Evolutionary conservation across 495 filamentous ascomycete species (phyloP).

Genomic region (Lepidopterella palustris): DNA sequence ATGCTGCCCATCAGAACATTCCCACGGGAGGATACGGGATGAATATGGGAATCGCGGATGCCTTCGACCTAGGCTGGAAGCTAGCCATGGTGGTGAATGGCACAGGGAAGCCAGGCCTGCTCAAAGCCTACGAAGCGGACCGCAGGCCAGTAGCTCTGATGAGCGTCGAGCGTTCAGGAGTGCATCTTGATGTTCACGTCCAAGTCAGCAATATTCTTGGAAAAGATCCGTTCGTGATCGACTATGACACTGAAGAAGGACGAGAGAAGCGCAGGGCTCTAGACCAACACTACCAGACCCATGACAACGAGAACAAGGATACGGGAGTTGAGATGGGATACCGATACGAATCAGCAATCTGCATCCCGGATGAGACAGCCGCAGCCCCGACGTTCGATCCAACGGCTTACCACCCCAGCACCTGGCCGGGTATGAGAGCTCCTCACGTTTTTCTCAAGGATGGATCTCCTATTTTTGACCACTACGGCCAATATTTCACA

Average conservation of each 20-base stretch:
- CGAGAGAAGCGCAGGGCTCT: not conserved
- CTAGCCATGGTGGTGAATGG: constrained; percentile 35
- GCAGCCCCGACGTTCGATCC: constrained; percentile 19
- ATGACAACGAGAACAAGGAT: constrained; percentile 28
- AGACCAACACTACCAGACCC: constrained; percentile 6
- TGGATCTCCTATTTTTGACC: constrained; percentile 31
- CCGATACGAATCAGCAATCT: constrained; percentile 26
- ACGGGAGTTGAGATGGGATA: constrained; percentile 31
- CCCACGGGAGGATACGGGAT: constrained; percentile 54
- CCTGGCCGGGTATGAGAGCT: constrained; percentile 31
- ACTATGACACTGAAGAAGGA: not conserved
- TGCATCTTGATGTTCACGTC: not conserved
- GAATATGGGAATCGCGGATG: constrained; percentile 56
- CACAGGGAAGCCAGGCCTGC: not conserved
- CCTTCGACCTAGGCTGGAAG: constrained; percentile 56
- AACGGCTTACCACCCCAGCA: constrained; percentile 27
- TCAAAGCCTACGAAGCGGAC: not conserved
- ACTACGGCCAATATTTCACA: constrained; percentile 30
- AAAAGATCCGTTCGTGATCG: not conserved
- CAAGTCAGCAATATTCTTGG: not conserved
- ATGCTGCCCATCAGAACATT: constrained; percentile 54
- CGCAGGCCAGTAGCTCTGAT: not conserved
- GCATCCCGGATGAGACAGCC: constrained; percentile 17
- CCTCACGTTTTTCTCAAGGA: constrained; percentile 36
- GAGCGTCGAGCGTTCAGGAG: constrained; percentile 1